Evolutionary conservation across 2,329 filamentous ascomycete genomes (phyloP).

Genomic region (Fusarium liriodendri): DNA sequence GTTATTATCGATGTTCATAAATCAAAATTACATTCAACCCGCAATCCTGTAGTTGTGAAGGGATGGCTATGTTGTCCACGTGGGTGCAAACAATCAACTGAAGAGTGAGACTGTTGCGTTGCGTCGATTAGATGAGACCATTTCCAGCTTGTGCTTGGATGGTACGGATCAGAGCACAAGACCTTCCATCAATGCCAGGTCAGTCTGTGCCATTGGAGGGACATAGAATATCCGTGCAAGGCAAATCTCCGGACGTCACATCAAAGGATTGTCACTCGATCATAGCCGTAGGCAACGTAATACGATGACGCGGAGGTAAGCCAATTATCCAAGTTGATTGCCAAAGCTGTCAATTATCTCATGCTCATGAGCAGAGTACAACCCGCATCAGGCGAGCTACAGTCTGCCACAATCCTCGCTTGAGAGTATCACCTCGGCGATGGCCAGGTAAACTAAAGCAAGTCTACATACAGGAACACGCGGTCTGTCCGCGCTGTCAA

Average conservation of each 20-base stretch:
- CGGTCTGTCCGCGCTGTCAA: slow-evolving; percentile 27
- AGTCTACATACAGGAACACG: slow-evolving; percentile 41
- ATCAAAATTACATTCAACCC: neutral
- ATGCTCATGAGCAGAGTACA: neutral
- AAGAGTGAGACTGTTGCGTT: neutral
- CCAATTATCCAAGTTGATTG: neutral
- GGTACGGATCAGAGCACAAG: neutral
- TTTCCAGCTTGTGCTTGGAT: neutral
- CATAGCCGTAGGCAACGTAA: neutral
- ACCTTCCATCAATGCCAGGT: neutral
- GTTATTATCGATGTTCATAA: neutral
- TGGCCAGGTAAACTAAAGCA: slow-evolving; percentile 22
- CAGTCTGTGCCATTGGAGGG: neutral
- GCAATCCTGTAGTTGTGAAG: neutral
- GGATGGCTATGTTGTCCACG: neutral
- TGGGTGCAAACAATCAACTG: neutral
- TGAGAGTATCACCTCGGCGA: neutral
- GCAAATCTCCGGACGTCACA: neutral
- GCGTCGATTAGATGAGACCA: neutral
- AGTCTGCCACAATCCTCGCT: neutral
- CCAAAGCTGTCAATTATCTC: neutral
- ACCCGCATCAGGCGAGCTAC: neutral
- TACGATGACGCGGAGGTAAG: neutral
- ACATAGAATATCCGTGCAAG: neutral
- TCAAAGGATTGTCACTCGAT: neutral